These are phyloP conservation scores for Pythium insidiosum DNA, from an alignment of 352 stramenopile species.

Conservation along the genomic window DNA sequence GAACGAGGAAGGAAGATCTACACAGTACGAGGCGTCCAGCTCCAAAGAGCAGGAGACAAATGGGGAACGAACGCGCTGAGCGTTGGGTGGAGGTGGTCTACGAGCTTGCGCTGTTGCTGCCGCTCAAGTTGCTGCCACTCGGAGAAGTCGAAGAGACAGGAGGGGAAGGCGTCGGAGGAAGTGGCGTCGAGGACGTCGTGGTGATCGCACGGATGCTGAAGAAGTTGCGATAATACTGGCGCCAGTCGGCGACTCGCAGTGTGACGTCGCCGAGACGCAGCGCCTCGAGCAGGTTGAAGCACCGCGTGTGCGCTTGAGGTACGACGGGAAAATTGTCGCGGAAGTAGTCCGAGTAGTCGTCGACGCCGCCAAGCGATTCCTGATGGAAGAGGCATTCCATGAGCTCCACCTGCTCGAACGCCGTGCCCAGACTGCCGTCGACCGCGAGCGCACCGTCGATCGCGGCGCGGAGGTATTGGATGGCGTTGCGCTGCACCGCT, in stretches of 20 bases:
- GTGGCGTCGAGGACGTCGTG: no score
- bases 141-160: no score
- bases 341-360: slow-evolving; percentile 34
- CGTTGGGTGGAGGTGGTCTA: no score
- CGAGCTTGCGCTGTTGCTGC: no score
- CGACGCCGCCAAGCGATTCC: slow-evolving; percentile 23
- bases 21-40: no score
- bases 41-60: no score
- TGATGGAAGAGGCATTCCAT: slow-evolving; percentile 52
- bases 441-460: background rate
- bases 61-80: no score
- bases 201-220: no score
- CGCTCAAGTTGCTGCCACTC: no score
- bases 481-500: background rate
- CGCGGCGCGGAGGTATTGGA: background rate
- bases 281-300: slow-evolving; percentile 22
- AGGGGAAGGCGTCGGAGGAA: no score
- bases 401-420: slow-evolving; percentile 35
- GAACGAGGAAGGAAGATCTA: no score
- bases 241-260: background rate
- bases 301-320: slow-evolving; percentile 19
- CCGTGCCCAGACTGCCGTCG: slow-evolving; percentile 7
- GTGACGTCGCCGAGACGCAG: background rate
- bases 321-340: slow-evolving; percentile 19
- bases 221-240: background rate